Evolutionary conservation across 2,329 filamentous ascomycete species (phyloP), one percentile per base, ranked within the genome.

Genomic region (Venturia carpophila): DNA sequence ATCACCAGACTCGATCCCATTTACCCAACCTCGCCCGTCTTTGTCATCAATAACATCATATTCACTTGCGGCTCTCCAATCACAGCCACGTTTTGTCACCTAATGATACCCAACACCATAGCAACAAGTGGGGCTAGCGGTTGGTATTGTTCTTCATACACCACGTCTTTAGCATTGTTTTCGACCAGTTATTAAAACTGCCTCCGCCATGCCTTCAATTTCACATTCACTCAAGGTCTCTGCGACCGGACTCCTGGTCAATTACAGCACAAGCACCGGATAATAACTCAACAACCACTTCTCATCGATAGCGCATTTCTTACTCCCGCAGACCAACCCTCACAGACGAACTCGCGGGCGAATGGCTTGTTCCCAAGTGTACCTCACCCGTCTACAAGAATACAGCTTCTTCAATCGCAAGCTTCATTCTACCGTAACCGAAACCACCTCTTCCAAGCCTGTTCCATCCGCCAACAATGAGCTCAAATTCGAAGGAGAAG

Each of bases 131-230:
- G 52, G 52, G 52, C 52, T 37, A 10, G 52, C 47, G 52, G 30
- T 9, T 58, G 52, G 52, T 58, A 58, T 58, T 58, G 52, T 58
- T 58, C 52, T 58, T 34, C 11, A 58, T 58, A 37, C 52, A 58
- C 27, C 49, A 13, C 19, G 9, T 49, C n/a, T n/a, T 49, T 2
- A 5, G n/a, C 9, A 56, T 58, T 58, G 30, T 58, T 58, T 27
- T 58, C 52, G 6, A 21, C 13, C 9, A 3, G 27, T 3, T 58
- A 39, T 37, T 34, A 37, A 37, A 11, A 37, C 30, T 37, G 30
- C 52, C 30, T 55, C 30, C 17, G 30, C 7, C 47, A 52, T 52
- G 47, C 9, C 47, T 52, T 58, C 52, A 37, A 27, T 6, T 37
- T 21, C 52, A 58, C 52, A 19, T 37, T 11, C 52, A 58, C 52